Base-by-base conservation (phyloP, 2,329 filamentous ascomycete genomes). In the Penicillium sp. region DNA sequence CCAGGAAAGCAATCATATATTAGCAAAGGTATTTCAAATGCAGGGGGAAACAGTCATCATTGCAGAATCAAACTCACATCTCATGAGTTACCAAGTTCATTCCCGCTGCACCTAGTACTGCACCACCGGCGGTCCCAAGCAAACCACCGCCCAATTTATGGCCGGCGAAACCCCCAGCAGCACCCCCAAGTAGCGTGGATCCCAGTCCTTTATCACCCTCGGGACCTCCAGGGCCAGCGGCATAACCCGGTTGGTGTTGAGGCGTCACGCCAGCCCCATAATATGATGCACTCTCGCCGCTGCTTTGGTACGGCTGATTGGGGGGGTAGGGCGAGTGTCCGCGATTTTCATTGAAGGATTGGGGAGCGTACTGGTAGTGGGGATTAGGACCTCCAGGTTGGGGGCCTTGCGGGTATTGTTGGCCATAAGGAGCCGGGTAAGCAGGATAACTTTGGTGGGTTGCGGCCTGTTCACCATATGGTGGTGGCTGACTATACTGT, bases 161-260 rank as follows among this genome's bases (percentile, higher is more conserved):
- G 14, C 62, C 62, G 43, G 59, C 45, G n/a, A 56, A 65, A 3
- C 61, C 62, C 18, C 62, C 62, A 25, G 57, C 59, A 9, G 59
- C 61, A n/a, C 62, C 59, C 22, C 62, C 62, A 15, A 60, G 35
- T 22, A 65, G 31, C 3, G 61, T 62, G 9, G 61, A 63, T 14
- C 61, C 62, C 9, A 65, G 56, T 20, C 62, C 62, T 41, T 31
- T 60, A 1, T 65, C 61, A 1, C 57, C 62, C 20, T 64, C 61
- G 0, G 52, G 59, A 20, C 27, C 40, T 4, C 14, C 27, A 37
- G 33, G 33, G 56, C 60, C 62, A 33, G 62, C 54, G 9, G 51
- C 31, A 7, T 62, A 61, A 42, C 60, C 64, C 8, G 20, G 7
- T 37, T 40, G 46, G n/a, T 8, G 6, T 4, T 35, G 31, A 37